Conservation (phyloP, 2,329 filamentous ascomycete genomes). For the Scytalidium sp. region DNA sequence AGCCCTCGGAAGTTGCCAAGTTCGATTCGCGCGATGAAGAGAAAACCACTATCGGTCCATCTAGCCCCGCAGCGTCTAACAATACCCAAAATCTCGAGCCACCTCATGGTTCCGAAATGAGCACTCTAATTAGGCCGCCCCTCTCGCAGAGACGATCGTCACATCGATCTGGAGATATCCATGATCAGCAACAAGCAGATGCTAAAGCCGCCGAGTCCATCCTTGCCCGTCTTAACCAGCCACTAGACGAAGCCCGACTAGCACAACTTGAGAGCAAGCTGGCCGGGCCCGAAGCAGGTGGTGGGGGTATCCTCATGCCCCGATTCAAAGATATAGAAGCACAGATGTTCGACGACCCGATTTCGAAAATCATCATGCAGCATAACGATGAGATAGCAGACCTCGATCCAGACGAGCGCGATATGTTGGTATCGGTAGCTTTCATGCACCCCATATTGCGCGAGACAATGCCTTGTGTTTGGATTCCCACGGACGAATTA, state of each 20-base stretch:
- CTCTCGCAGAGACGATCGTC: conserved; percentile 45
- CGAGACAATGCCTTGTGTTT: conserved; percentile 79
- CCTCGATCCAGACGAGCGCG: conserved; percentile 84
- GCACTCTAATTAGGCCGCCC: conserved; percentile 10
- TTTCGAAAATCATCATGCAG: conserved; percentile 19
- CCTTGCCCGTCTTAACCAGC: conserved; percentile 14
- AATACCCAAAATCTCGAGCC: conserved; percentile 5
- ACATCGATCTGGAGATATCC: conserved; percentile 60
- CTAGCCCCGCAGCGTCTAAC: conserved; percentile 4
- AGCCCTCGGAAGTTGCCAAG: conserved; percentile 8
- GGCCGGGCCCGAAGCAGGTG: conserved; percentile 5
- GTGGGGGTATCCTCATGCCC: conserved; percentile 9
- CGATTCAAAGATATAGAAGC: conserved; percentile 63
- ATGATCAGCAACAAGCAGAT: conserved; percentile 46
- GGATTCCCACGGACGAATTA: conserved; percentile 85
- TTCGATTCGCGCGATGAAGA: conserved; percentile 9
- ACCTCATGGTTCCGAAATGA: conserved; percentile 3
- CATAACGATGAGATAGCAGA: conserved; percentile 86
- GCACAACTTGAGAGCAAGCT: conserved; percentile 15
- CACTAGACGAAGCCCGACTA: conserved; percentile 15
- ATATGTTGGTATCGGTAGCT: conserved; percentile 76
- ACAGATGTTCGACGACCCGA: conserved; percentile 51
- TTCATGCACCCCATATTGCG: conserved; percentile 87
- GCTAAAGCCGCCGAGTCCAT: conserved; percentile 26
- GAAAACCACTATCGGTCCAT: conserved; percentile 7